Conservation (phyloP, 2,329 filamentous ascomycete genomes). For the Parafenestella ontariensis region DNA sequence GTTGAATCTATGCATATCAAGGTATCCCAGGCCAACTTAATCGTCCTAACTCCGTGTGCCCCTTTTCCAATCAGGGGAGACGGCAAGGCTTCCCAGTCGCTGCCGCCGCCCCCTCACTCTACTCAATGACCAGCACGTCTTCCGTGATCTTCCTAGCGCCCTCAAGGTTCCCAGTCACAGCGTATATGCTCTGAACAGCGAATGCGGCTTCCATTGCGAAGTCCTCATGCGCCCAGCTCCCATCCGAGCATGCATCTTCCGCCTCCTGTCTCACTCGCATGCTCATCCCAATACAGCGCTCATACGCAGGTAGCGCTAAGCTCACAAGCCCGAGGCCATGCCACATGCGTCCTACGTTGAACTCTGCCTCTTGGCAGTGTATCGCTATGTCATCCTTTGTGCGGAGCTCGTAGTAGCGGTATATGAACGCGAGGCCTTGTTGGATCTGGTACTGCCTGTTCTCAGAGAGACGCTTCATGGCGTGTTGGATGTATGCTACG, state of each 20-base stretch:
- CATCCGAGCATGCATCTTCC: constrained; percentile 23
- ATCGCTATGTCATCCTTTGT: constrained; percentile 50
- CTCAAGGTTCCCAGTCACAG: constrained; percentile 67
- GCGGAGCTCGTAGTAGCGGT: constrained; percentile 72
- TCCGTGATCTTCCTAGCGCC: constrained; percentile 68
- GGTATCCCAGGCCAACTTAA: no score
- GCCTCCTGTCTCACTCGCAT: constrained; percentile 48
- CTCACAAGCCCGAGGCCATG: constrained; percentile 76
- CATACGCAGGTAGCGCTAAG: constrained; percentile 76
- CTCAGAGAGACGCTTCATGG: constrained; percentile 85
- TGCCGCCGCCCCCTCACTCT: background rate
- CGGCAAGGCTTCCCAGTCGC: background rate
- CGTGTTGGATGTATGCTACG: constrained; percentile 79
- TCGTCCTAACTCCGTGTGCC: no score
- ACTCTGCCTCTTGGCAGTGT: constrained; percentile 77
- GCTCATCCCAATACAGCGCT: constrained; percentile 61
- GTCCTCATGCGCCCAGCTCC: constrained; percentile 59
- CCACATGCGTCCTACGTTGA: constrained; percentile 79
- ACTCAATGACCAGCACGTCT: constrained; percentile 58
- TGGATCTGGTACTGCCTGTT: constrained; percentile 88
- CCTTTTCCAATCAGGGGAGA: no score
- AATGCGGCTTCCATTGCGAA: constrained; percentile 76
- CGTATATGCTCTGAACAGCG: constrained; percentile 73
- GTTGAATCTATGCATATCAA: no score
- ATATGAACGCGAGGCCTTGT: constrained; percentile 83